phyloP scores from a whole-genome alignment of 192 early-diverging fungal species.

The Coemansia sp. region DNA sequence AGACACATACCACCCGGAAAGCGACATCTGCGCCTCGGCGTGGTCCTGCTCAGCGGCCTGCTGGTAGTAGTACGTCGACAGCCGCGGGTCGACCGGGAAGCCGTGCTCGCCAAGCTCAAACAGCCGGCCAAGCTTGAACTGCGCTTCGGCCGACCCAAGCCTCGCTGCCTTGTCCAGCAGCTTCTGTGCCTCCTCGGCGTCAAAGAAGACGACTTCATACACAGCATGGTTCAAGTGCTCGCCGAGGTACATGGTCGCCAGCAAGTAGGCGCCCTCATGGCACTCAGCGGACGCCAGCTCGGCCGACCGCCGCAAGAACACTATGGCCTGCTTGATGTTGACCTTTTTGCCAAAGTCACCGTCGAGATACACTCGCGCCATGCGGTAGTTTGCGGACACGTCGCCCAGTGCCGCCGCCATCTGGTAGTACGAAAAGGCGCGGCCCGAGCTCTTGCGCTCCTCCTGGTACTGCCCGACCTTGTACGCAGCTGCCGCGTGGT shows the following conservation, averaged over 20 bases:
- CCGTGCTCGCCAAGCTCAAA: constrained; percentile 78
- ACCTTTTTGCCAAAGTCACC: constrained; percentile 67
- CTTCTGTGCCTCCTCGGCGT: constrained; percentile 71
- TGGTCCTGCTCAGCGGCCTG: constrained; percentile 77
- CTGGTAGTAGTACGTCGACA: constrained; percentile 75
- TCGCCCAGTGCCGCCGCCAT: constrained; percentile 68
- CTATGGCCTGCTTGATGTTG: constrained; percentile 76
- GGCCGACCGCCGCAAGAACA: constrained; percentile 78
- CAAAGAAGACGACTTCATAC: constrained; percentile 64
- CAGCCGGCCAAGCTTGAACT: constrained; percentile 75
- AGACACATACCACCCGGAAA: constrained; percentile 82
- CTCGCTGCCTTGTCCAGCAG: constrained; percentile 72
- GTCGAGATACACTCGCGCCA: constrained; percentile 72
- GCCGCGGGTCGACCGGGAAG: constrained; percentile 61
- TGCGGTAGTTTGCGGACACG: constrained; percentile 66
- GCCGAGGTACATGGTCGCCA: constrained; percentile 76
- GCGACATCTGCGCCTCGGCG: constrained; percentile 80
- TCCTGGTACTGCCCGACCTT: constrained; percentile 65
- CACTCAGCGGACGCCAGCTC: constrained; percentile 66
- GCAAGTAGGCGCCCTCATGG: constrained; percentile 72
- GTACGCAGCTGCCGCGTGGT: constrained; percentile 64
- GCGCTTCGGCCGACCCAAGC: constrained; percentile 68
- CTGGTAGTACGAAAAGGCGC: constrained; percentile 67
- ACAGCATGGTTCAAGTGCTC: constrained; percentile 63
- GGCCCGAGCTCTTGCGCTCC: constrained; percentile 58